These are phyloP conservation scores for Stromatinia cepivora DNA, from an alignment of 2,329 filamentous ascomycete genomes.

Conservation along the genomic window DNA sequence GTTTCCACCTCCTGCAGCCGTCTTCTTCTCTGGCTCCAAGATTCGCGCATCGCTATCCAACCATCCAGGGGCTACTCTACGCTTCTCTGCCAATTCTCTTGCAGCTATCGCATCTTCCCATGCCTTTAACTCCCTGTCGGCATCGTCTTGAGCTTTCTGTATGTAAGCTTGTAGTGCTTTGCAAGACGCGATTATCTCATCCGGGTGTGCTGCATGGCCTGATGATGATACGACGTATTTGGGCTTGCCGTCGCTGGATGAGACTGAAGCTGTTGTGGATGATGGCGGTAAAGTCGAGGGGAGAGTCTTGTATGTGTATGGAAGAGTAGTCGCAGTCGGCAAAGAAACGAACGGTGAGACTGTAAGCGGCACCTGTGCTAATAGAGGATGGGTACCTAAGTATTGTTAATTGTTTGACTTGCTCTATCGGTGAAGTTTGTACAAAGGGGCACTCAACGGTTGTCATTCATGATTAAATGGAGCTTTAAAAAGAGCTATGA, in stretches of 20 bases:
- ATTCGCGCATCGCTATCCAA: conserved; percentile 71
- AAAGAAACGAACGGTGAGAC: conserved; percentile 93
- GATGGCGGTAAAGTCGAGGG: conserved; percentile 82
- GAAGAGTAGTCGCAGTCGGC: conserved; percentile 84
- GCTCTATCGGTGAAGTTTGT: conserved; percentile 5
- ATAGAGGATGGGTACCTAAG: conserved; percentile 75
- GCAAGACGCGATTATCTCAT: conserved; percentile 82
- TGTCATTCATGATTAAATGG: conserved; percentile 20
- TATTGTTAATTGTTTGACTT: conserved; percentile 2
- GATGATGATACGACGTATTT: conserved; percentile 77
- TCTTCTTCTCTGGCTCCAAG: conserved; percentile 63
- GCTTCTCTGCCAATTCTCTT: conserved; percentile 75
- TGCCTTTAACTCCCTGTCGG: conserved; percentile 63
- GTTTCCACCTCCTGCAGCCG: conserved; percentile 25
- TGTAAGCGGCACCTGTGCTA: conserved; percentile 89
- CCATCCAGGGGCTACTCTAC: conserved; percentile 77
- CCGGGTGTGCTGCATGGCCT: conserved; percentile 80
- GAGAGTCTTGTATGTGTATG: conserved; percentile 91
- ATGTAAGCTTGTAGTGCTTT: conserved; percentile 76
- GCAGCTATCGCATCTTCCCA: conserved; percentile 68
- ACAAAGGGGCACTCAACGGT: conserved; percentile 21
- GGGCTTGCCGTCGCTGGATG: conserved; percentile 50
- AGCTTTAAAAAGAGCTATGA: conserved; percentile 15
- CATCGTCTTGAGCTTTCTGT: conserved; percentile 64
- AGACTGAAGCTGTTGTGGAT: conserved; percentile 53